Percentiles rank a stretch among this genome's conserved stretches.
Conservation (phyloP, 2,329 filamentous ascomycete species). For the Colletotrichum aenigma region DNA sequence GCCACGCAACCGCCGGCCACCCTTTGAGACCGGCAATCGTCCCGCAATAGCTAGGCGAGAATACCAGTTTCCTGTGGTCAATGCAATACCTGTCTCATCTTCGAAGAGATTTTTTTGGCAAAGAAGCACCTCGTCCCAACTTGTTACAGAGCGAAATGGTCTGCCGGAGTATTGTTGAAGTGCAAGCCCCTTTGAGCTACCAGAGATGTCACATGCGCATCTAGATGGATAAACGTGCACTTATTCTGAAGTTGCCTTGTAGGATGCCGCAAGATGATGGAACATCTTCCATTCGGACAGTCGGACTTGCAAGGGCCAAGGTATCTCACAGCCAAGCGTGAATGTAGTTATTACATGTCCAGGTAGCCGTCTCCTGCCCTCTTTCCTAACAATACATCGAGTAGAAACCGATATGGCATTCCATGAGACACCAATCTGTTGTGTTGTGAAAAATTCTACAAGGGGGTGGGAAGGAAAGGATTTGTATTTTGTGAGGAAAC, state of each 20-base stretch:
- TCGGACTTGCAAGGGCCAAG: background rate
- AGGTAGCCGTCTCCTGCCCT: background rate
- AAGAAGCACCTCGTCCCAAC: background rate
- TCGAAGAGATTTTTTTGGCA: background rate
- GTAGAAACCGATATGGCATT: accelerated
- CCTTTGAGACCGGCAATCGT: background rate
- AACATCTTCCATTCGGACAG: background rate
- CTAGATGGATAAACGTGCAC: too few relatives aligned
- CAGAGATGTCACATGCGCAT: background rate
- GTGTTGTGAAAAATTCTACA: background rate
- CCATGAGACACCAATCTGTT: too few relatives aligned
- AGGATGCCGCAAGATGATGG: background rate
- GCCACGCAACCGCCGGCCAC: background rate
- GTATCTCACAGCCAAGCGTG: background rate
- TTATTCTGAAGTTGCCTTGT: accelerated
- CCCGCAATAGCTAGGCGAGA: background rate
- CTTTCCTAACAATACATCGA: background rate
- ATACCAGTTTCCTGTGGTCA: background rate
- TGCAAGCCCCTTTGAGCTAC: background rate
- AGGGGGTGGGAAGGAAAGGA: too few relatives aligned
- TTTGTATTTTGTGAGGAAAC: background rate
- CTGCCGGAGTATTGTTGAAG: background rate
- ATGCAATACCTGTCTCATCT: background rate
- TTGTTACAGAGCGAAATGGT: background rate
- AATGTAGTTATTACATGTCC: background rate